These are phyloP conservation scores for Tuber umbilicatum DNA, from an alignment of 495 filamentous ascomycete species.

Conservation along the genomic window DNA sequence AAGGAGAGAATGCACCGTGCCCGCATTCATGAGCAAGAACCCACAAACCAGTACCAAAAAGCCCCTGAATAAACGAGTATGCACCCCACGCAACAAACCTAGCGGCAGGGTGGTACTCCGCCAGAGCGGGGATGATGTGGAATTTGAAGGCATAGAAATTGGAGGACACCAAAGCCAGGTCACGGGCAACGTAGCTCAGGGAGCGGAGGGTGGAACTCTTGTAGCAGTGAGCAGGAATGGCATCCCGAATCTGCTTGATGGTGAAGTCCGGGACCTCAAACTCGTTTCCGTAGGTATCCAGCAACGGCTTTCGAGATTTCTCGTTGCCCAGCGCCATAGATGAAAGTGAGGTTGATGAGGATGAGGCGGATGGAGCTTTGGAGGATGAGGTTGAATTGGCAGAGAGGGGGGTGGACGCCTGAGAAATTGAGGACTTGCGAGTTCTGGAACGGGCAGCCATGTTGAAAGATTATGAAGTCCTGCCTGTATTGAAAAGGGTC, in stretches of 20 bases:
- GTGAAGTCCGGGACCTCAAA: slow-evolving; percentile 70
- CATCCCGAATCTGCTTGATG: slow-evolving; percentile 73
- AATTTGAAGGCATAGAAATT: slow-evolving; percentile 64
- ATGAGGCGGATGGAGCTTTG: slow-evolving; percentile 26
- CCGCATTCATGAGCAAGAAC: slow-evolving; percentile 84
- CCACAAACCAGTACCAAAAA: slow-evolving; percentile 75
- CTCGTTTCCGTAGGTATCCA: slow-evolving; percentile 67
- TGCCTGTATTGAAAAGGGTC: slow-evolving; percentile 10
- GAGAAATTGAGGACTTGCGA: slow-evolving; percentile 38
- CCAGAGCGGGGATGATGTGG: slow-evolving; percentile 53
- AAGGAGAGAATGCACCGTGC: slow-evolving; percentile 78
- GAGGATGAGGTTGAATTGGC: slow-evolving; percentile 30
- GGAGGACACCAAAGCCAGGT: slow-evolving; percentile 55
- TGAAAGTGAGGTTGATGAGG: slow-evolving; percentile 84
- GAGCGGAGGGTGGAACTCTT: slow-evolving; percentile 59
- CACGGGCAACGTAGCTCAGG: slow-evolving; percentile 63
- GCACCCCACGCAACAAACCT: slow-evolving; percentile 57
- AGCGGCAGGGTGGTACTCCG: slow-evolving; percentile 46
- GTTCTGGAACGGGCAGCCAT: slow-evolving; percentile 36
- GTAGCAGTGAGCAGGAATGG: slow-evolving; percentile 77
- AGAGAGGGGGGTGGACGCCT: slow-evolving; percentile 36
- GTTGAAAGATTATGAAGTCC: slow-evolving; percentile 4
- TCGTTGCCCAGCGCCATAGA: slow-evolving; percentile 51
- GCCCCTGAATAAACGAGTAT: slow-evolving; percentile 68
- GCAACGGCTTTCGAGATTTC: slow-evolving; percentile 38